A percentile compares a stretch with the other conserved stretches of the same genome.
phyloP scores from a whole-genome alignment of 805 yeast genomes.

The Groenewaldozyma salmanticensis region DNA sequence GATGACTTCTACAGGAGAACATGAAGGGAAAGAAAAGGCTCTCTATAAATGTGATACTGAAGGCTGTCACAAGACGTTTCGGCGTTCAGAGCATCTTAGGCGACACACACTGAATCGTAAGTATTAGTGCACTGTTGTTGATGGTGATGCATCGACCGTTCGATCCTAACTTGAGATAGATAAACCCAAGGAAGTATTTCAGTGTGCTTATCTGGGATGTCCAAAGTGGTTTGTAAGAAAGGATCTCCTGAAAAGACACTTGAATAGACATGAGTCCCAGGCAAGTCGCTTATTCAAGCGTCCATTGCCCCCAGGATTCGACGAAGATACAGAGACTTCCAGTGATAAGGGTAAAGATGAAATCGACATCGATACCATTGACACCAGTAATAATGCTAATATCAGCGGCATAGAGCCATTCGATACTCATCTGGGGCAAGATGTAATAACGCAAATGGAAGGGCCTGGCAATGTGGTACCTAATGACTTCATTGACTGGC shows the following conservation, averaged over 20 bases:
- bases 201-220: constrained; percentile 27
- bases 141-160: too few relatives aligned
- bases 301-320: not conserved
- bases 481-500: not conserved
- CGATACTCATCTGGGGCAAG: too few relatives aligned
- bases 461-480: too few relatives aligned
- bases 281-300: too few relatives aligned
- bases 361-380: too few relatives aligned
- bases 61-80: constrained; percentile 21
- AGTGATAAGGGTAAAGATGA: too few relatives aligned
- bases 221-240: constrained; percentile 27
- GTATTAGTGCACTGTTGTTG: too few relatives aligned
- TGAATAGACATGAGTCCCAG: constrained; percentile 9
- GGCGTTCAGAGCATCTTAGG: constrained; percentile 21
- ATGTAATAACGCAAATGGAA: too few relatives aligned
- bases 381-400: too few relatives aligned
- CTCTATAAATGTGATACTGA: constrained; percentile 23
- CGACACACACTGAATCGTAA: constrained; percentile 22
- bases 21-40: too few relatives aligned
- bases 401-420: too few relatives aligned
- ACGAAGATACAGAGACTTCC: not conserved
- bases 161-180: not conserved
- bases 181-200: constrained; percentile 26
- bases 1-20: too few relatives aligned
- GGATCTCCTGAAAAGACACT: constrained; percentile 25